phyloP scores from a whole-genome alignment of 441 rosid genomes.

The Pelargonium citronellum region DNA sequence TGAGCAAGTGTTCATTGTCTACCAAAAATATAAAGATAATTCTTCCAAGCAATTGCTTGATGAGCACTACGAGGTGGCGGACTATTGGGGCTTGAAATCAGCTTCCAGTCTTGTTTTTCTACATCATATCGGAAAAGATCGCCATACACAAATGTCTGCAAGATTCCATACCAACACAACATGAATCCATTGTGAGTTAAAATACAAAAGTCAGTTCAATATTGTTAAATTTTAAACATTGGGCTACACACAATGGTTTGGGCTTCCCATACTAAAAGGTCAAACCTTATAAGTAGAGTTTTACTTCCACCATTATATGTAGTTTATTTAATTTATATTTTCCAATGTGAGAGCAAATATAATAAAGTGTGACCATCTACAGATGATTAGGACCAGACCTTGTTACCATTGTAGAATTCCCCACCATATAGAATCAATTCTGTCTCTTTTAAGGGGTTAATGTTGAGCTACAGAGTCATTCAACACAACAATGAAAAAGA shows the following conservation, averaged over 20 bases:
- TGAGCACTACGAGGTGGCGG: conserved; percentile 99
- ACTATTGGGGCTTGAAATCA: conserved; percentile 84
- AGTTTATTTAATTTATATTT: too few relatives aligned
- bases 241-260: not conserved
- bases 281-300: too few relatives aligned
- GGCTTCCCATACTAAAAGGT: too few relatives aligned
- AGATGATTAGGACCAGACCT: conserved; percentile 38
- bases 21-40: conserved; percentile 89
- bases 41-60: conserved; percentile 95
- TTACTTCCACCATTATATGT: too few relatives aligned
- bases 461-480: conserved; percentile 44
- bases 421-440: conserved; percentile 86
- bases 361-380: not conserved
- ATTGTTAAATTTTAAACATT: too few relatives aligned
- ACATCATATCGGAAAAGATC: conserved; percentile 82
- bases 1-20: conserved; percentile 14
- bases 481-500: not conserved
- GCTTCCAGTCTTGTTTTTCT: conserved; percentile 87
- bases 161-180: conserved; percentile 15
- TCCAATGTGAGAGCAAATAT: too few relatives aligned
- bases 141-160: conserved; percentile 88
- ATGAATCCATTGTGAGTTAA: not conserved
- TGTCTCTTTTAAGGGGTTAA: conserved; percentile 80
- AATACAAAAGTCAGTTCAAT: not conserved
- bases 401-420: conserved; percentile 86